Conservation (phyloP, 78 protist genomes). For the slime mould (Dictyostelium discoideum) region DNA sequence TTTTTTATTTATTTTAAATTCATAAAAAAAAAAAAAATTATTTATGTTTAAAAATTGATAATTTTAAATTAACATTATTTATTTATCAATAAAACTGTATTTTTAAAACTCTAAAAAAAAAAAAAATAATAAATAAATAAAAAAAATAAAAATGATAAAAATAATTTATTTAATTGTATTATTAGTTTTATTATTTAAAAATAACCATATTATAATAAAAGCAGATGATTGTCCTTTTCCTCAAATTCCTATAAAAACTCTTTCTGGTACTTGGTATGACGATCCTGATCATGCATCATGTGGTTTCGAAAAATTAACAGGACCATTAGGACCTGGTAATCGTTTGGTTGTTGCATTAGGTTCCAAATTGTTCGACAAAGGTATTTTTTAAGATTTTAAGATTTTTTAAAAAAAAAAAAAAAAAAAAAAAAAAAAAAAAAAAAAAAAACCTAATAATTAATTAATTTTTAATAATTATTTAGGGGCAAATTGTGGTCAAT, state of each 20-base stretch:
- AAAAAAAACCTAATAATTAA: too few species aligned
- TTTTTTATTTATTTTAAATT: neutral
- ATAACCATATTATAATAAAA: neutral
- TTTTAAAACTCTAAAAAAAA: too few species aligned
- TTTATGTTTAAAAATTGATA: too few species aligned
- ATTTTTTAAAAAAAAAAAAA: too few species aligned
- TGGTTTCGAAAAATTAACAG: neutral
- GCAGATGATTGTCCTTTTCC: neutral
- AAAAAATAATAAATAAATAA: too few species aligned
- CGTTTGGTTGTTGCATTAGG: neutral
- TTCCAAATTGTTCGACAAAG: neutral
- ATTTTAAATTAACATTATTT: neutral
- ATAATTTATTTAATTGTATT: neutral
- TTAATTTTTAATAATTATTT: too few species aligned
- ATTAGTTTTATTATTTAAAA: neutral
- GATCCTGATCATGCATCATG: neutral
- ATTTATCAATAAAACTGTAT: neutral
- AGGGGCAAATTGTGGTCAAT: slow-evolving; percentile 25
- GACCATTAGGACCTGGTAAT: neutral
- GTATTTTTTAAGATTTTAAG: too few species aligned
- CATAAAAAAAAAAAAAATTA: neutral
- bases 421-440: too few species aligned
- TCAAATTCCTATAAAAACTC: neutral
- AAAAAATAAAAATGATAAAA: neutral
- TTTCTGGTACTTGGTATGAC: neutral